These are phyloP conservation scores for Saccharomyces hybrid DNA, from an alignment of 1,139 yeast genomes.

Conservation along the genomic window DNA sequence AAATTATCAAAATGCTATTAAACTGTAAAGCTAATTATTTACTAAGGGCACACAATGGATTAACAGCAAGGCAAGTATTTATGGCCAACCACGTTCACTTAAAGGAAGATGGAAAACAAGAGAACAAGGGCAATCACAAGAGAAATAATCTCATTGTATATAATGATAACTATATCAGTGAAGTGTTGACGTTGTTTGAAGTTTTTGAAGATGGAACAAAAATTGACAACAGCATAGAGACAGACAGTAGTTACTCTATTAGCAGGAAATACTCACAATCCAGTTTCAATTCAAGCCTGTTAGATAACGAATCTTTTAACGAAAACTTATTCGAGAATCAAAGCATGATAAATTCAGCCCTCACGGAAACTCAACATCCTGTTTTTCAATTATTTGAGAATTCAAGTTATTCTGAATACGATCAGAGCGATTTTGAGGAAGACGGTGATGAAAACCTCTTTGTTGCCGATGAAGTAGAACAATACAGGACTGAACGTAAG, in stretches of 20 bases:
- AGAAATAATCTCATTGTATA: conserved; percentile 8
- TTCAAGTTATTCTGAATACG: conserved; percentile 25
- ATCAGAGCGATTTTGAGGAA: conserved; percentile 25
- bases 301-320: conserved; percentile 36
- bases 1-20: conserved; percentile 36
- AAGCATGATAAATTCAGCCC: conserved; percentile 7
- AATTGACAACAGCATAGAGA: conserved; percentile 3
- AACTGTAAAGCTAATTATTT: conserved; percentile 55
- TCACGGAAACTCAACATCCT: conserved; percentile 19
- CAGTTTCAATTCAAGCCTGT: conserved; percentile 56
- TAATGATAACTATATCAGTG: not conserved
- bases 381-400: conserved; percentile 19
- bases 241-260: conserved; percentile 1
- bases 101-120: not conserved
- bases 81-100: conserved; percentile 32
- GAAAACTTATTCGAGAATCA: not conserved
- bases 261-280: conserved; percentile 20
- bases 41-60: conserved; percentile 49
- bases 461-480: conserved; percentile 14
- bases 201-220: not conserved
- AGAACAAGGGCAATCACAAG: conserved; percentile 7
- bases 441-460: conserved; percentile 29
- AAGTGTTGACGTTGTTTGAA: not conserved
- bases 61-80: conserved; percentile 40
- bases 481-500: conserved; percentile 9